phyloP scores from a whole-genome alignment of 73 alveolate genomes.

The Paramecium caudatum region DNA sequence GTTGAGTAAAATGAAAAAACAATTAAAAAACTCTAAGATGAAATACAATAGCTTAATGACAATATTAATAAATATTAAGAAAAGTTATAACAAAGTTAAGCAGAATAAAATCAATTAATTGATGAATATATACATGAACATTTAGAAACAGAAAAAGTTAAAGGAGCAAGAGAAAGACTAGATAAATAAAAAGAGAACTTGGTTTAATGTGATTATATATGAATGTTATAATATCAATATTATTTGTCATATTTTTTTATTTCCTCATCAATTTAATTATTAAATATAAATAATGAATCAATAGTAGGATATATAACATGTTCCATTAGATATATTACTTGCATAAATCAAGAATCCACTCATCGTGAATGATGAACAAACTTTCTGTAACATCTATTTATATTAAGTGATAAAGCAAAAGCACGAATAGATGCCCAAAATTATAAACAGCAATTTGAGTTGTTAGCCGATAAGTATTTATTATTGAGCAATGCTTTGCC shows the following conservation, averaged over 20 bases:
- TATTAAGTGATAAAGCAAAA: slow-evolving; percentile 8
- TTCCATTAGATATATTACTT: slow-evolving; percentile 48
- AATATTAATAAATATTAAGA: slow-evolving; percentile 58
- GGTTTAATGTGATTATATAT: too few species aligned
- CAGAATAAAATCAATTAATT: slow-evolving; percentile 26
- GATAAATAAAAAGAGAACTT: slow-evolving; percentile 1
- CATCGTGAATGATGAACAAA: neutral
- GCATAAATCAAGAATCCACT: slow-evolving; percentile 55
- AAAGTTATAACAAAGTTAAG: slow-evolving; percentile 50
- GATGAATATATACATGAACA: slow-evolving; percentile 19
- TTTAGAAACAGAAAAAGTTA: slow-evolving; percentile 34
- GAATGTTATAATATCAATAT: too few species aligned
- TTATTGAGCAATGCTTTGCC: slow-evolving; percentile 53
- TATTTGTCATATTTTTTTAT: too few species aligned
- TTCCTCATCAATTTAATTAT: too few species aligned
- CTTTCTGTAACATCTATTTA: neutral
- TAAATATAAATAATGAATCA: slow-evolving; percentile 16
- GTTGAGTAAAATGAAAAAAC: neutral
- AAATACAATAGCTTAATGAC: neutral
- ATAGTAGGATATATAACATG: neutral
- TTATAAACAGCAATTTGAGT: slow-evolving; percentile 40
- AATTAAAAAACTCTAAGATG: neutral
- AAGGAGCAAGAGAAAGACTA: slow-evolving; percentile 40
- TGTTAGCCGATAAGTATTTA: slow-evolving; percentile 28
- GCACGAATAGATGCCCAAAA: neutral